These are phyloP conservation scores for Pyrenophora teres DNA, from an alignment of 2,329 filamentous ascomycete species.

Conservation along the genomic window DNA sequence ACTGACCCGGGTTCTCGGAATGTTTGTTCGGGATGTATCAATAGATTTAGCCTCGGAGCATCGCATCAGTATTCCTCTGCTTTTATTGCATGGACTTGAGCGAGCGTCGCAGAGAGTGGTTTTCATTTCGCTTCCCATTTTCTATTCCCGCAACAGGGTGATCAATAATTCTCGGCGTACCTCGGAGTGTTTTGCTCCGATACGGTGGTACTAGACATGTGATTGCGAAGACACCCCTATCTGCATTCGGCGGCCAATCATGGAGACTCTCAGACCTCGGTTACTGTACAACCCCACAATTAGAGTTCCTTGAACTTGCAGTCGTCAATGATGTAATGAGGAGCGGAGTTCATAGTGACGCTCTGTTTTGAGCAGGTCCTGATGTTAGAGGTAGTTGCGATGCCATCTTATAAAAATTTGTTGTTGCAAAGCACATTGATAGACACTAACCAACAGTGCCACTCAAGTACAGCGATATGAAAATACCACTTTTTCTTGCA, in stretches of 20 bases:
- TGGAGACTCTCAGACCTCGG: slow-evolving; percentile 5
- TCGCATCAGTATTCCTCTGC: not conserved
- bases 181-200: slow-evolving; percentile 6
- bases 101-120: not conserved
- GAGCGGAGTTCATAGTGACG: slow-evolving; percentile 12
- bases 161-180: not conserved
- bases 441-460: not conserved
- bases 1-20: not conserved
- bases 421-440: not conserved
- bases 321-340: slow-evolving; percentile 10
- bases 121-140: not conserved
- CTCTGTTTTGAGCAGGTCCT: not conserved
- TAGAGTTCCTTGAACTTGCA: slow-evolving; percentile 2
- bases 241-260: slow-evolving; percentile 7
- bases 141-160: not conserved
- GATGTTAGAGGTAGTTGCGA: not conserved
- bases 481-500: slow-evolving; percentile 22
- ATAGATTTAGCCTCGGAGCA: slow-evolving; percentile 5
- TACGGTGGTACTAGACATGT: not conserved
- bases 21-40: slow-evolving; percentile 1
- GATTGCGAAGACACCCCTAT: slow-evolving; percentile 2
- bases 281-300: slow-evolving; percentile 15
- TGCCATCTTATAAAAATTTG: not conserved
- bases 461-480: slow-evolving; percentile 22
- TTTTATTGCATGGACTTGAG: not conserved